Evolutionary conservation across 805 yeast species (phyloP), one percentile per base, ranked within the genome.

Genomic region (Myxozyma neotropica): DNA sequence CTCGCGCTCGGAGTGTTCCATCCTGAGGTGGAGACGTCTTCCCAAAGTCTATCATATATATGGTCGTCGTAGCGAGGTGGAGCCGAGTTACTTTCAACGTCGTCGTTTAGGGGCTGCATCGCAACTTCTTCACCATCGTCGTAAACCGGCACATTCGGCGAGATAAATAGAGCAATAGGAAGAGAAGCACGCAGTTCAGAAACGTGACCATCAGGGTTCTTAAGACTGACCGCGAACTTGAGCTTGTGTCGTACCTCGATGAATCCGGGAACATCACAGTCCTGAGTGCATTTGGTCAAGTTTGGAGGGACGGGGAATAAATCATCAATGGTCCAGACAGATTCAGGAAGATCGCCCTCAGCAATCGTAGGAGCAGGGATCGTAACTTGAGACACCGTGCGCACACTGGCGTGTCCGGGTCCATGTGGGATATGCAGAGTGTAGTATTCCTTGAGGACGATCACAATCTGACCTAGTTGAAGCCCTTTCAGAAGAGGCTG

Each of bases 181-280:
- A 93, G 77, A 0, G 97, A 87, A 0, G 97, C 97, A 33, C 98
- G 79, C 52, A 93, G 77, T 72, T 92, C 97, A 0, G 97, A 89
- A 2, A 87, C 85, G 70, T 93, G 98, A 2, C 96, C 96, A 72
- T 91, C 97, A 0, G 95, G 87, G 70, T 94, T 93, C 42, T 83
- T 74, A 64, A 94, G 78, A 1, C 89, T 87, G 58, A 94, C 83
- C 8, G 83, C 84, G 71, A 92, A 89, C 69, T 89, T 87, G 57
- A 94, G 74, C 74, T 91, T 92, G 75, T 94, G 99, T 57, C 96
- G 83, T 13, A 94, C 91, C 72, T 89, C 89, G 59, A 90, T 80
- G 69, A 84, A 82, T 27, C 80, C 80, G 33, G 80, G 75, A 39
- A 94, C 78, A 59, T 84, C 87, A 70, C 93, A 88, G 73, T 94